A percentile compares a stretch with the other conserved stretches of the same genome.
These are phyloP conservation scores for Acidiella bohemica DNA, from an alignment of 495 filamentous ascomycete genomes.

Conservation along the genomic window DNA sequence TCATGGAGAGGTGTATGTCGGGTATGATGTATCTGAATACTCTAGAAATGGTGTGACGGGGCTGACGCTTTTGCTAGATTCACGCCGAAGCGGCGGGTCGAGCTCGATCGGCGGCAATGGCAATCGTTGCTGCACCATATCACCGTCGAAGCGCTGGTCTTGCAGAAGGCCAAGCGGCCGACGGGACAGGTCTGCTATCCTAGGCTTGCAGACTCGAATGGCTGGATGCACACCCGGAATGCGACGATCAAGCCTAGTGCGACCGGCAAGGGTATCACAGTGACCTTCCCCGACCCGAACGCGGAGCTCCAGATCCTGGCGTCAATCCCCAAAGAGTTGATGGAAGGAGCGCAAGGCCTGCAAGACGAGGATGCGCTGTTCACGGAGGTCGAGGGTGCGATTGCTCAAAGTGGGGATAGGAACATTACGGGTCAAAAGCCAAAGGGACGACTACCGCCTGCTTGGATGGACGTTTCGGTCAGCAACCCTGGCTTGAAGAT, in stretches of 20 bases:
- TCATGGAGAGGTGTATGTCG: conserved; percentile 20
- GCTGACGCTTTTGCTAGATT: conserved; percentile 2
- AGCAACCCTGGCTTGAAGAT: conserved; percentile 52
- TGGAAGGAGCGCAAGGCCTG: no score
- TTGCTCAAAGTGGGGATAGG: neutral
- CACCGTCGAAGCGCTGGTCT: conserved; percentile 41
- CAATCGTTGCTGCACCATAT: conserved; percentile 13
- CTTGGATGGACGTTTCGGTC: conserved; percentile 44
- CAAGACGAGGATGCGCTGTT: conserved; percentile 3
- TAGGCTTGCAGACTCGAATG: neutral
- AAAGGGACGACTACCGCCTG: neutral
- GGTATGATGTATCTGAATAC: conserved; percentile 2
- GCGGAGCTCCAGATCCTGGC: neutral
- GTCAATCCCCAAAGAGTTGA: neutral
- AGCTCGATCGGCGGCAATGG: conserved; percentile 40
- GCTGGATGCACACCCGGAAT: conserved; percentile 11
- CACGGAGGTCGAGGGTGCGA: conserved; percentile 3
- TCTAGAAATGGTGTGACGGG: neutral
- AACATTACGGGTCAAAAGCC: neutral
- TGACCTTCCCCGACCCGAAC: neutral
- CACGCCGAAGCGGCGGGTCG: conserved; percentile 24
- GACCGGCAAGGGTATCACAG: neutral
- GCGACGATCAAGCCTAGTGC: neutral
- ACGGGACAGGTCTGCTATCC: conserved; percentile 21
- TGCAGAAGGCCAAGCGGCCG: conserved; percentile 32